phyloP scores from a whole-genome alignment of 1,284 basidiomycete genomes.

The Puccinia novopanici region DNA sequence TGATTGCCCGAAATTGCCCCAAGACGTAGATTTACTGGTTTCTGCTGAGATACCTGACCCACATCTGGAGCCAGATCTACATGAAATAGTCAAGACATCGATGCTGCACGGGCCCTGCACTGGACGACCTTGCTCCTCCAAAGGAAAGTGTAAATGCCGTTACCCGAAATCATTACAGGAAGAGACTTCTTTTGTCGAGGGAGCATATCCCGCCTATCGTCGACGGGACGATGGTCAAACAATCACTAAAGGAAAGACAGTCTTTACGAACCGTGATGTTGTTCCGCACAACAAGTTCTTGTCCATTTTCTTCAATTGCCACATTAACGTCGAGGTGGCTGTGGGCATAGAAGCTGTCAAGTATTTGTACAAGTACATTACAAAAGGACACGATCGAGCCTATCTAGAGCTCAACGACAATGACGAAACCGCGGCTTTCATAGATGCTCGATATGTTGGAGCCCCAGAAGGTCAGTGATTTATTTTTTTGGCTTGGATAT shows the following conservation, averaged over 20 bases:
- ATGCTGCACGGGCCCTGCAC: constrained; percentile 65
- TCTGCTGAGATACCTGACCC: constrained; percentile 62
- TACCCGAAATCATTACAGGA: constrained; percentile 62
- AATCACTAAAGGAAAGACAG: background rate
- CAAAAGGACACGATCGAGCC: background rate
- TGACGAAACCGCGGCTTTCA: constrained; percentile 9
- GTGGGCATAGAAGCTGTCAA: constrained; percentile 10
- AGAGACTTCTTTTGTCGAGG: constrained; percentile 59
- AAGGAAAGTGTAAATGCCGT: constrained; percentile 61
- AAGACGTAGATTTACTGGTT: too few relatives aligned
- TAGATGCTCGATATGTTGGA: constrained; percentile 7
- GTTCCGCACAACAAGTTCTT: too few relatives aligned
- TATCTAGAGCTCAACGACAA: background rate
- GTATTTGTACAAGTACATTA: too few relatives aligned
- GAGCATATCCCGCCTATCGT: constrained; percentile 58
- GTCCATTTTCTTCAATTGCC: background rate
- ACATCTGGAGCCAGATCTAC: constrained; percentile 60
- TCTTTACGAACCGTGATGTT: constrained; percentile 8
- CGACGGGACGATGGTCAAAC: background rate
- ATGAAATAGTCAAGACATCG: constrained; percentile 57
- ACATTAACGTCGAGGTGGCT: constrained; percentile 31
- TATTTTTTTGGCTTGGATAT: too few relatives aligned
- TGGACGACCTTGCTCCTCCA: constrained; percentile 59
- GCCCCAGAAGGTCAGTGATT: constrained; percentile 4
- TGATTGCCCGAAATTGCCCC: too few relatives aligned